Evolutionary conservation across 495 filamentous ascomycete species (phyloP), one percentile per base, ranked within the genome.

Genomic region (Elaphomyces granulatus): DNA sequence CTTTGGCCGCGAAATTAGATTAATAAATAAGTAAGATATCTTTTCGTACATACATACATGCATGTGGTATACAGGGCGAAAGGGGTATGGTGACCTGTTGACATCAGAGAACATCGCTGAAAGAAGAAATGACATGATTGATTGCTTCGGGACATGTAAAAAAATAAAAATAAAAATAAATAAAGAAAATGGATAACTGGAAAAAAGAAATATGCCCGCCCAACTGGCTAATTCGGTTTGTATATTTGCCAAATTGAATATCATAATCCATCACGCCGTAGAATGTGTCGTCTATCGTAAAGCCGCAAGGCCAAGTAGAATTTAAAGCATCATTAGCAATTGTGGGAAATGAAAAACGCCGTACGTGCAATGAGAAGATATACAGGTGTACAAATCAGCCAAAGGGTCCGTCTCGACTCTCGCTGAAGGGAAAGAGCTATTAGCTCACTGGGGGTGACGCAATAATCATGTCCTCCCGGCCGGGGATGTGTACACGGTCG

Each of bases 401-500:
- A n/a, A n/a, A n/a, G n/a, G n/a, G n/a, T n/a, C n/a, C n/a, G n/a
- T n/a, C n/a, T n/a, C n/a, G n/a, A n/a, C 33, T 15, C 14, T 6
- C 8, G 33, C 33, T 14, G 8, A 8, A 35, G 33, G 17, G 67
- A 64, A 38, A 37, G 32, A 34, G 14, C 4, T 23, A 14, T 46
- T 35, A 59, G 46, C 50, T 56, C 55, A 58, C 60, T 26, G 43
- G 45, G 15, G 51, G 52, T 0, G 63, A 63, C 31, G 55, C 63
- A 37, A 67, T 64, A 19, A 67, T 40, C 63, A 67, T 67, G 52
- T 67, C 61, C 0, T 54, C 48, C 8, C 61, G 49, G 10, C 66
- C 72, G 21, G 63, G 64, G 15, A 70, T 52, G 38, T 58, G 49
- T 39, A 77, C 55, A 32, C 75, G 64, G 50, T 82, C 80, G 49